Conservation (phyloP, 2,329 filamentous ascomycete species). For the Cadophora malorum region DNA sequence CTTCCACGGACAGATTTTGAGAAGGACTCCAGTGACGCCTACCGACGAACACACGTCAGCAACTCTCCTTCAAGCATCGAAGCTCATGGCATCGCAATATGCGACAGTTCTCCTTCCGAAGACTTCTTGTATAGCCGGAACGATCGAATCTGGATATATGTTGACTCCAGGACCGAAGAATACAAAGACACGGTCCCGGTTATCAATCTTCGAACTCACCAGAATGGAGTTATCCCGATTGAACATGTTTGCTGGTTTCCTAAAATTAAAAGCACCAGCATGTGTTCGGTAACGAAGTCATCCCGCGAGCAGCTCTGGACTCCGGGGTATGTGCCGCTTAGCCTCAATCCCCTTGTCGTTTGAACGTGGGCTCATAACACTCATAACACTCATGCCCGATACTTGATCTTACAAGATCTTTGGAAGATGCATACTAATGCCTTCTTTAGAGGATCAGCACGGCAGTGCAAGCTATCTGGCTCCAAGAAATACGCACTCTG, state of each 20-base stretch:
- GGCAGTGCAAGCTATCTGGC: conserved; percentile 30
- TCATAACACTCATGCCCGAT: not conserved
- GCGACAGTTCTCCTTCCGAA: conserved; percentile 24
- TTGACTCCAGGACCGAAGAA: conserved; percentile 17
- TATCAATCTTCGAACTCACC: conserved; percentile 37
- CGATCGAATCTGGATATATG: conserved; percentile 37
- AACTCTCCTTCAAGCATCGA: conserved; percentile 20
- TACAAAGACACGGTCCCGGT: conserved; percentile 31
- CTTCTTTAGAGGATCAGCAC: conserved; percentile 20
- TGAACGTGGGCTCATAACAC: not conserved
- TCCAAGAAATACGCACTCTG: conserved; percentile 24
- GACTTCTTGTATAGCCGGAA: conserved; percentile 31
- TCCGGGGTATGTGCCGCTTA: conserved; percentile 21
- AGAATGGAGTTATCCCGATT: conserved; percentile 30
- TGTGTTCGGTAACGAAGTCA: conserved; percentile 12
- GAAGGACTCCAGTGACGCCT: conserved; percentile 32
- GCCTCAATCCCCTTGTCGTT: not conserved
- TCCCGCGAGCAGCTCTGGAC: conserved; percentile 36
- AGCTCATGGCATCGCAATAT: conserved; percentile 37
- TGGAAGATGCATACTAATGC: not conserved
- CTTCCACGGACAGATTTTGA: conserved; percentile 39
- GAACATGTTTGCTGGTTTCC: conserved; percentile 39
- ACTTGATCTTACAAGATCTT: not conserved
- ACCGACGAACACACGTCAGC: conserved; percentile 26
- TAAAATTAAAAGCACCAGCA: conserved; percentile 17